These are phyloP conservation scores for Sugiyamaella castrensis DNA, from an alignment of 1,139 yeast genomes.

Conservation along the genomic window DNA sequence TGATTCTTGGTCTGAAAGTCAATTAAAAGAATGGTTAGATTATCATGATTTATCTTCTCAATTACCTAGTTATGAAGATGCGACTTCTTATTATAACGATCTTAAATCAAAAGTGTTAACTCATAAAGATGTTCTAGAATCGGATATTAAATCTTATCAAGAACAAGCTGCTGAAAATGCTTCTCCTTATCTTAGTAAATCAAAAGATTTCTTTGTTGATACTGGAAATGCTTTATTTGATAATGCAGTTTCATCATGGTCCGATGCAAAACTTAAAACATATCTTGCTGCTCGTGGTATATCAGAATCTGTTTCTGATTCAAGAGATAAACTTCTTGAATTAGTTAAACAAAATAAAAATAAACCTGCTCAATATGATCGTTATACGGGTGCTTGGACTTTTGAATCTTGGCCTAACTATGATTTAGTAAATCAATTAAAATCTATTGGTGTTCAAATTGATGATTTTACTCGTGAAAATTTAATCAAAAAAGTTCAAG, in stretches of 20 bases:
- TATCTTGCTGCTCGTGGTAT: slow-evolving; percentile 54
- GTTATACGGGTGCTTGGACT: slow-evolving; percentile 36
- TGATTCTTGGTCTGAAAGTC: slow-evolving; percentile 47
- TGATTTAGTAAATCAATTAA: slow-evolving; percentile 43
- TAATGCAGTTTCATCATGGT: slow-evolving; percentile 33
- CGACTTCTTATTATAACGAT: slow-evolving; percentile 36
- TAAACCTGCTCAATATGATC: slow-evolving; percentile 40
- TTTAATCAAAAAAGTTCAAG: slow-evolving; percentile 29
- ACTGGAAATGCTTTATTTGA: slow-evolving; percentile 26
- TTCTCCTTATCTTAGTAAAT: slow-evolving; percentile 26
- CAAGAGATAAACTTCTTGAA: slow-evolving; percentile 47
- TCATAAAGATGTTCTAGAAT: slow-evolving; percentile 32
- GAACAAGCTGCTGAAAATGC: slow-evolving; percentile 26
- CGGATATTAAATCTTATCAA: slow-evolving; percentile 24
- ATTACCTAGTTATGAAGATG: slow-evolving; percentile 24
- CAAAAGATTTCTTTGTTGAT: slow-evolving; percentile 22
- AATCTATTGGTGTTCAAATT: slow-evolving; percentile 35
- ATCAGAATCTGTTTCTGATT: slow-evolving; percentile 45
- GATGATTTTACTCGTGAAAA: slow-evolving; percentile 42
- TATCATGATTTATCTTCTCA: slow-evolving; percentile 43
- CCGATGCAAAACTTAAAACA: slow-evolving; percentile 44
- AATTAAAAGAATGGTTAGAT: slow-evolving; percentile 48
- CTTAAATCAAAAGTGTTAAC: slow-evolving; percentile 41
- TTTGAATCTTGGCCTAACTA: slow-evolving; percentile 49
- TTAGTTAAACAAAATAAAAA: slow-evolving; percentile 48